A percentile compares a stretch with the other conserved stretches of the same genome.
These are phyloP conservation scores for Cercospora canescens DNA, from an alignment of 2,329 filamentous ascomycete genomes.

Conservation along the genomic window DNA sequence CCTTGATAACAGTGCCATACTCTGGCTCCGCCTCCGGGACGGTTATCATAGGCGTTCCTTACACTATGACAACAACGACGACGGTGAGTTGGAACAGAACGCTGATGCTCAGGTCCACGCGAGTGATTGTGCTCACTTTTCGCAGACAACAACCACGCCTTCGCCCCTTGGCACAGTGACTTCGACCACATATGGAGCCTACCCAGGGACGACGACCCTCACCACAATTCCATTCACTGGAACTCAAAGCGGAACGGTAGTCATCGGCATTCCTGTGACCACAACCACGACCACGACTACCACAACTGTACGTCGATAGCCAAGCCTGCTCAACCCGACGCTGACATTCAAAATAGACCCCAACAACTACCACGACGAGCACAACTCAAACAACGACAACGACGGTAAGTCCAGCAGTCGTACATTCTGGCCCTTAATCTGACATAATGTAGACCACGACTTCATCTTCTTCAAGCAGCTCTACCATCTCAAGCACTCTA, in stretches of 20 bases:
- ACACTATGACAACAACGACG: background rate
- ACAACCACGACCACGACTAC: background rate
- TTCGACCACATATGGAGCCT: conserved; percentile 7
- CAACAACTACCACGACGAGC: background rate
- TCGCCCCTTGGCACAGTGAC: conserved; percentile 2
- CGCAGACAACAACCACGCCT: background rate
- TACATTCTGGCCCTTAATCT: background rate
- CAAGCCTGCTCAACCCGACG: too few relatives aligned
- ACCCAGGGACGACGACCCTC: conserved; percentile 8
- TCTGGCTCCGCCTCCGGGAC: conserved; percentile 5
- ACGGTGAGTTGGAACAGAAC: background rate
- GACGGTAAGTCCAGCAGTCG: background rate
- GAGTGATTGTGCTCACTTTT: background rate
- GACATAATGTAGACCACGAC: background rate
- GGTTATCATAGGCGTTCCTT: conserved; percentile 1
- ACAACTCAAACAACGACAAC: background rate
- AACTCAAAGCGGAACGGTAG: conserved; percentile 6
- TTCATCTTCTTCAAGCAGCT: background rate
- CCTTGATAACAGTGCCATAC: conserved; percentile 4
- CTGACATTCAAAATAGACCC: background rate
- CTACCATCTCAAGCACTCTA: background rate
- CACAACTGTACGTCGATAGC: background rate
- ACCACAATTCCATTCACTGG: conserved; percentile 4
- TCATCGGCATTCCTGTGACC: background rate
- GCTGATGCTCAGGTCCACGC: background rate